Percentiles rank a stretch among this genome's conserved stretches.
These are phyloP conservation scores for Entomortierella parvispora DNA, from an alignment of 192 early-diverging fungal genomes.

Conservation along the genomic window DNA sequence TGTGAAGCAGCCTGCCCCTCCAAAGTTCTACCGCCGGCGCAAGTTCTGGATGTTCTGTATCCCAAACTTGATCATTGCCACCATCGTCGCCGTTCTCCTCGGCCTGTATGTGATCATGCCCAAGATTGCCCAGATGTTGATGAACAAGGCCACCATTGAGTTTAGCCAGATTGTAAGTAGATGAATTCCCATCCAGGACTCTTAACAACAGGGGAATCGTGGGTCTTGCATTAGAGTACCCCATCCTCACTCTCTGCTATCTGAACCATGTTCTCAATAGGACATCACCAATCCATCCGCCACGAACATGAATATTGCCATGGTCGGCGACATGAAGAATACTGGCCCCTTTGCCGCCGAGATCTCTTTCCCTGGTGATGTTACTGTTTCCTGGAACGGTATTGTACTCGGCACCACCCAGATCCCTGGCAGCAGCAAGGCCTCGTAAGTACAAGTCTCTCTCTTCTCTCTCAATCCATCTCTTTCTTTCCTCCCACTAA, in stretches of 20 bases:
- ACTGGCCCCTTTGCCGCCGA: slow-evolving; percentile 54
- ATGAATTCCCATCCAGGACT: neutral
- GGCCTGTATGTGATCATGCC: slow-evolving; percentile 56
- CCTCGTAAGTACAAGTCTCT: neutral
- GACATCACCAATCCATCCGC: slow-evolving; percentile 8
- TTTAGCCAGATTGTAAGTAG: neutral
- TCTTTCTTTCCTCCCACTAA: too few species aligned
- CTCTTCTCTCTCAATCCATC: neutral
- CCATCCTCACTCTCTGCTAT: too few species aligned
- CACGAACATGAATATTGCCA: neutral
- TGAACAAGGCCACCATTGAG: slow-evolving; percentile 1
- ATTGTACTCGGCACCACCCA: neutral
- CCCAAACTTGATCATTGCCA: slow-evolving; percentile 34
- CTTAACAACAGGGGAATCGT: neutral
- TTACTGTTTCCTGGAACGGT: slow-evolving; percentile 42
- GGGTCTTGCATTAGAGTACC: too few species aligned
- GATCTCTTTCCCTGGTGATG: slow-evolving; percentile 39
- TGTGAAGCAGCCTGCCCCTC: slow-evolving; percentile 20
- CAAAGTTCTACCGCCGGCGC: slow-evolving; percentile 48
- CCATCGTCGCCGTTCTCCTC: slow-evolving; percentile 47
- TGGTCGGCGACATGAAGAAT: slow-evolving; percentile 24
- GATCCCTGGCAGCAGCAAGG: neutral
- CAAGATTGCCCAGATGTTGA: slow-evolving; percentile 45
- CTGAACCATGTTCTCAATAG: neutral
- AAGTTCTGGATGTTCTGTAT: slow-evolving; percentile 55